Percentiles rank a stretch among this genome's conserved stretches.
phyloP scores from a whole-genome alignment of 2,329 filamentous ascomycete species.

The Ophiostoma ips region DNA sequence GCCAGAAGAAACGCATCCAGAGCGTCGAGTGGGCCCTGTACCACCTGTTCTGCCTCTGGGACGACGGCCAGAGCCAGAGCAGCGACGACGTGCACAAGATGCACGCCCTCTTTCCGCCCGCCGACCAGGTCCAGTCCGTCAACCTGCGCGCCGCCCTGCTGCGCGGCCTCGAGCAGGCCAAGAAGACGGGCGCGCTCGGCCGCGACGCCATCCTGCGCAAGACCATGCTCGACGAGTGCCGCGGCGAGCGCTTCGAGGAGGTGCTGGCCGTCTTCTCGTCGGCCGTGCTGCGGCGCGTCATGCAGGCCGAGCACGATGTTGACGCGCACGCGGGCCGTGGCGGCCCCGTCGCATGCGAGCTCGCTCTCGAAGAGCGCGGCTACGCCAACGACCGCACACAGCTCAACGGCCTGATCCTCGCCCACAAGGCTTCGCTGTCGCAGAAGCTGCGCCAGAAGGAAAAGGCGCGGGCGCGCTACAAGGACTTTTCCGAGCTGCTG shows the following conservation, averaged over 20 bases:
- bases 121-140: conserved; percentile 79
- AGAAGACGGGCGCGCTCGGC: conserved; percentile 74
- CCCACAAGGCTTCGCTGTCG: conserved; percentile 55
- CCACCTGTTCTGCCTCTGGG: conserved; percentile 73
- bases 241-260: conserved; percentile 80
- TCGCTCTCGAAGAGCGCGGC: conserved; percentile 46
- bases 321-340: too few relatives aligned
- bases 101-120: conserved; percentile 76
- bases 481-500: conserved; percentile 51
- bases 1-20: conserved; percentile 70
- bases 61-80: conserved; percentile 52
- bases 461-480: conserved; percentile 42
- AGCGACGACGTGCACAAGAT: conserved; percentile 48
- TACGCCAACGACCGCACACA: conserved; percentile 39
- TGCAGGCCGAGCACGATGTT: background rate
- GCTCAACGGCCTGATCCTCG: conserved; percentile 55
- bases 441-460: conserved; percentile 45
- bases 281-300: conserved; percentile 59
- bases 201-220: conserved; percentile 76
- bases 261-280: conserved; percentile 73
- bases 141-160: conserved; percentile 78
- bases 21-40: conserved; percentile 86
- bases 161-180: conserved; percentile 66
- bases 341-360: conserved; percentile 26
- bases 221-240: conserved; percentile 94